Evolutionary conservation across 2,329 filamentous ascomycete species (phyloP).

Genomic region (Neonectria ditissima): DNA sequence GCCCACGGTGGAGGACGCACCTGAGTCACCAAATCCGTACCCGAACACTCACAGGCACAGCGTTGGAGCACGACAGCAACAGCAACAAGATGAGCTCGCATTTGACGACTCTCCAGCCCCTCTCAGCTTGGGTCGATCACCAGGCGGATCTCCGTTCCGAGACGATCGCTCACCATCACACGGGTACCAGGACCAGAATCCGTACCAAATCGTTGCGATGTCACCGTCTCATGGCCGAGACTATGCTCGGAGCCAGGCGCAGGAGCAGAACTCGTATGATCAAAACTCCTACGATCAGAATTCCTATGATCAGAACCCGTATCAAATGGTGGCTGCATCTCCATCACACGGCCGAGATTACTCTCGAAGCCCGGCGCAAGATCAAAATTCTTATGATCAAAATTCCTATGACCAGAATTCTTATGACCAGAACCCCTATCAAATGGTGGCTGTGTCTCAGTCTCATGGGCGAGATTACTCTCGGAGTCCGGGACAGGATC

Average conservation of each 20-base stretch:
- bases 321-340: slow-evolving; percentile 42
- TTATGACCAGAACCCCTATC: slow-evolving; percentile 10
- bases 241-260: slow-evolving; percentile 6
- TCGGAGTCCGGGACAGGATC: slow-evolving; percentile 17
- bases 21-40: slow-evolving; percentile 59
- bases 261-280: slow-evolving; percentile 15
- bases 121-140: slow-evolving; percentile 55
- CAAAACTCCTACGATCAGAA: slow-evolving; percentile 13
- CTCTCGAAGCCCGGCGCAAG: slow-evolving; percentile 6
- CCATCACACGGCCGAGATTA: slow-evolving; percentile 32
- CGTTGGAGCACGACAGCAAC: slow-evolving; percentile 30
- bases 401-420: slow-evolving; percentile 25
- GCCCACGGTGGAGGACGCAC: slow-evolving; percentile 73
- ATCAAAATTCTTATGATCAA: slow-evolving; percentile 16
- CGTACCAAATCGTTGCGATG: slow-evolving; percentile 32
- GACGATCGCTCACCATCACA: slow-evolving; percentile 43
- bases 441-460: slow-evolving; percentile 45
- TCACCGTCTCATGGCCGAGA: slow-evolving; percentile 16
- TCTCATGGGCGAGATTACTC: slow-evolving; percentile 10
- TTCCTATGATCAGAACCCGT: neutral
- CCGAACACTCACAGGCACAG: slow-evolving; percentile 45
- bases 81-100: slow-evolving; percentile 52
- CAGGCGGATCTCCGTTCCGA: slow-evolving; percentile 37
- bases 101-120: slow-evolving; percentile 58
- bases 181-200: slow-evolving; percentile 40